These are phyloP conservation scores for Colletotrichum destructivum DNA, from an alignment of 2,329 filamentous ascomycete genomes.

Conservation along the genomic window DNA sequence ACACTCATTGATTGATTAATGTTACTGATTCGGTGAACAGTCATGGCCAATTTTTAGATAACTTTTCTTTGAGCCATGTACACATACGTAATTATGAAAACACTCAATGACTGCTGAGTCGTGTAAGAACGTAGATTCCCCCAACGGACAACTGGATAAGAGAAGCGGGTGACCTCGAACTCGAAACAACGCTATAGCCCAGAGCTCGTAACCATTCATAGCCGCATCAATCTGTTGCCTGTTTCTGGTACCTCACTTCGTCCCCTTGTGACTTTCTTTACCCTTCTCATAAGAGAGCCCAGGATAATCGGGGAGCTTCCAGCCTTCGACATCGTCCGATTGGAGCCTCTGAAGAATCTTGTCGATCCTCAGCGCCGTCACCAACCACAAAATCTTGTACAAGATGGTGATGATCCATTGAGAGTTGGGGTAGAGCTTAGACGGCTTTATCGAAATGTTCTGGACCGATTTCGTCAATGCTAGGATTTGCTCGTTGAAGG, in stretches of 20 bases:
- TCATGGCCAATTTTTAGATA: too few species aligned
- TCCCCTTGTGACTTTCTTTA: background rate
- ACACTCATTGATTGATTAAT: too few species aligned
- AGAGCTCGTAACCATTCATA: too few species aligned
- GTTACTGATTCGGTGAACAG: too few species aligned
- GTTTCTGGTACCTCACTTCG: background rate
- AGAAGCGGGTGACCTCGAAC: too few species aligned
- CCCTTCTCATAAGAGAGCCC: background rate
- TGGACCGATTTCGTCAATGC: slow-evolving; percentile 62
- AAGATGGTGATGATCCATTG: slow-evolving; percentile 27
- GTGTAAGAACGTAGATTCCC: background rate
- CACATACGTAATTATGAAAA: too few species aligned
- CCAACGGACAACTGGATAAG: too few species aligned
- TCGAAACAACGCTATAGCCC: too few species aligned
- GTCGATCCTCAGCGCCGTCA: slow-evolving; percentile 23
- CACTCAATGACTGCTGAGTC: too few species aligned
- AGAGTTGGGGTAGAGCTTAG: slow-evolving; percentile 32
- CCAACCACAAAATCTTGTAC: slow-evolving; percentile 27
- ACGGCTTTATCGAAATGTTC: slow-evolving; percentile 40
- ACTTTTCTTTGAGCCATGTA: too few species aligned
- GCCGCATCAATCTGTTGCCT: background rate
- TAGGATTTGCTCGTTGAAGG: slow-evolving; percentile 61
- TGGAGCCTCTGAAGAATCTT: slow-evolving; percentile 31
- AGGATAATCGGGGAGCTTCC: slow-evolving; percentile 33
- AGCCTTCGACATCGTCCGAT: slow-evolving; percentile 33